Percentiles rank a stretch among this genome's conserved stretches.
phyloP scores from a whole-genome alignment of 345 rosid genomes.

The Salix suchowensis region DNA sequence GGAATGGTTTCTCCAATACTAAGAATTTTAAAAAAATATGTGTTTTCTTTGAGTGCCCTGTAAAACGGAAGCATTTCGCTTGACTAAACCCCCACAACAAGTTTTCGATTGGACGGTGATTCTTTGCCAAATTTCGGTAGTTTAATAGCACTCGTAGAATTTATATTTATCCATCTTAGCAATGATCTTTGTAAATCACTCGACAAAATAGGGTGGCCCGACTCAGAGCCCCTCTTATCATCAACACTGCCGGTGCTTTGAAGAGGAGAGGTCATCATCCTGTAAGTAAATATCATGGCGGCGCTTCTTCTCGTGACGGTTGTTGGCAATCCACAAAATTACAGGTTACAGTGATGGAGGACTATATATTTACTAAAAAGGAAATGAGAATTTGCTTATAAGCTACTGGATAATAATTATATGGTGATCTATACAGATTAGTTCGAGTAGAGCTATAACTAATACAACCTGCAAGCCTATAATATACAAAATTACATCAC shows the following conservation, averaged over 20 bases:
- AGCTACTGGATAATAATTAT: neutral
- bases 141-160: too few species aligned
- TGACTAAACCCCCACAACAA: too few species aligned
- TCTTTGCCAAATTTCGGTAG: too few species aligned
- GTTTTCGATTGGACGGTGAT: too few species aligned
- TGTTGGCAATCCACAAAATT: neutral
- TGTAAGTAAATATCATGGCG: neutral
- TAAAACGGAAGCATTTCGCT: too few species aligned
- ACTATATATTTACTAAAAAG: neutral
- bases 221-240: too few species aligned
- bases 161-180: too few species aligned
- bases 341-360: neutral
- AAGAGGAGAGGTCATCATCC: neutral
- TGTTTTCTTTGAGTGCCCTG: neutral
- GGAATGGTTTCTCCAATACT: neutral
- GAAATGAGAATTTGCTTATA: neutral
- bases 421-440: neutral
- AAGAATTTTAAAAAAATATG: neutral
- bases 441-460: neutral
- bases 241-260: neutral
- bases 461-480: neutral
- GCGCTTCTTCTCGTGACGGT: neutral
- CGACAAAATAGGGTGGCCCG: too few species aligned
- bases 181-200: too few species aligned
- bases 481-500: conserved; percentile 30